These are phyloP conservation scores for Apiotrichum siamense DNA, from an alignment of 1,284 basidiomycete genomes.

Conservation along the genomic window DNA sequence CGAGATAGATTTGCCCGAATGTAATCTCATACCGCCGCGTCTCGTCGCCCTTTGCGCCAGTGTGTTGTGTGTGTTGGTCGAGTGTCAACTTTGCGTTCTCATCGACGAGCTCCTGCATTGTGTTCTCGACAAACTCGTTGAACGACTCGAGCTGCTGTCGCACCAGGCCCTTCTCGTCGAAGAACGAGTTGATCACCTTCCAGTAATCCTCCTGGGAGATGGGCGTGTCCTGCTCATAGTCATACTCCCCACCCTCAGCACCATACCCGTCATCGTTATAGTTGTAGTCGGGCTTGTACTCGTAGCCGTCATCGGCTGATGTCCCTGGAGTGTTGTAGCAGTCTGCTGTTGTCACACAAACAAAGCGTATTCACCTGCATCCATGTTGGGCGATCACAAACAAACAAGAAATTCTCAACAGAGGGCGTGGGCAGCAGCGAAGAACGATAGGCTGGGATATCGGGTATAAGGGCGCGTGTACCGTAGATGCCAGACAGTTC, in stretches of 20 bases:
- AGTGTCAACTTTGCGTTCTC: conserved; percentile 90
- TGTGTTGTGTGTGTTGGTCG: conserved; percentile 93
- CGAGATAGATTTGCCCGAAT: conserved; percentile 96
- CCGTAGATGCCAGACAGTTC: too few relatives aligned
- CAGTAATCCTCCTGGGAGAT: conserved; percentile 90
- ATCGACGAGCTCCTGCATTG: conserved; percentile 99
- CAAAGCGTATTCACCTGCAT: conserved; percentile 41
- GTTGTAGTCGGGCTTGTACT: conserved; percentile 32
- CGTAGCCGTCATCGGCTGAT: conserved; percentile 28
- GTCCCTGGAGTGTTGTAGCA: conserved; percentile 25
- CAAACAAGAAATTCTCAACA: background rate
- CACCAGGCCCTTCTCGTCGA: conserved; percentile 94
- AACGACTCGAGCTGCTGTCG: conserved; percentile 97
- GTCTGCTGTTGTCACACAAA: conserved; percentile 2
- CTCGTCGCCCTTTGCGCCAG: conserved; percentile 70
- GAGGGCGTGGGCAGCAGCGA: background rate
- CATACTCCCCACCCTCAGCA: conserved; percentile 15
- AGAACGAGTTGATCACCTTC: conserved; percentile 93
- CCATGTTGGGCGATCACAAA: conserved; percentile 25
- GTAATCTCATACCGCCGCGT: conserved; percentile 89
- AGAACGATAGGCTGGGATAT: background rate
- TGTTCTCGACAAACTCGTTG: conserved; percentile 98
- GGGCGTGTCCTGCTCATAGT: conserved; percentile 58
- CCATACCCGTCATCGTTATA: conserved; percentile 23
- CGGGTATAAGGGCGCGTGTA: too few relatives aligned